These are phyloP conservation scores for Ophiostoma sp. DNA, from an alignment of 2,329 filamentous ascomycete genomes.

Conservation along the genomic window DNA sequence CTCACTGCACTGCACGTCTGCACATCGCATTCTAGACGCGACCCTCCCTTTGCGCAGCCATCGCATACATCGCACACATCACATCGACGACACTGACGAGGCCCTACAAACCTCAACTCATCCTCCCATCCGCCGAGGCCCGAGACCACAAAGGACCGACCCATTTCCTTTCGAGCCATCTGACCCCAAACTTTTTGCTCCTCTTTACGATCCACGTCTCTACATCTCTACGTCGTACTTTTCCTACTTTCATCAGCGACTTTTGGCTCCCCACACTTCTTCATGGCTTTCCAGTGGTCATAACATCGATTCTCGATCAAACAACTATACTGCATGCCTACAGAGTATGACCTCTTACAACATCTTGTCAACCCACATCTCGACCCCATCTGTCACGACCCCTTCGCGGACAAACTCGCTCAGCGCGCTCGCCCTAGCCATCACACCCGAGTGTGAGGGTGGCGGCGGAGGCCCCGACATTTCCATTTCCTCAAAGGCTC, in stretches of 20 bases:
- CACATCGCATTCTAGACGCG: conserved; percentile 8
- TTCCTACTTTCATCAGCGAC: background rate
- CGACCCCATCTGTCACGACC: conserved; percentile 52
- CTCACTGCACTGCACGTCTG: background rate
- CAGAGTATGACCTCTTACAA: conserved; percentile 92
- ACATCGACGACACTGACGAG: background rate
- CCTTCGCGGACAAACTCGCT: conserved; percentile 59
- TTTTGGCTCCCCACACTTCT: conserved; percentile 19
- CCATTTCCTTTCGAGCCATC: background rate
- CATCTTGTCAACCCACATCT: conserved; percentile 81
- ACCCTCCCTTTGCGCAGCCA: conserved; percentile 5
- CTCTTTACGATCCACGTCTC: background rate
- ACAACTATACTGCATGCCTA: conserved; percentile 28
- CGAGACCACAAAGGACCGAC: conserved; percentile 10
- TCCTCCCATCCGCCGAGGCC: background rate
- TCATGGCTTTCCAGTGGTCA: conserved; percentile 51
- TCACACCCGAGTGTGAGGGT: conserved; percentile 42
- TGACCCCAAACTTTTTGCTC: conserved; percentile 11
- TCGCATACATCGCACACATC: background rate
- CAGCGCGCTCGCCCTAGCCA: conserved; percentile 46
- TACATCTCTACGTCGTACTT: background rate
- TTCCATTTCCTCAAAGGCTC: conserved; percentile 26
- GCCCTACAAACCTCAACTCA: background rate
- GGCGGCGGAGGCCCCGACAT: conserved; percentile 35
- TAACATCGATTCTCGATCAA: conserved; percentile 24